A percentile compares a stretch with the other conserved stretches of the same genome.
Evolutionary conservation across 2,329 filamentous ascomycete genomes (phyloP).

Genomic region (Verticillium zaregamsianum): DNA sequence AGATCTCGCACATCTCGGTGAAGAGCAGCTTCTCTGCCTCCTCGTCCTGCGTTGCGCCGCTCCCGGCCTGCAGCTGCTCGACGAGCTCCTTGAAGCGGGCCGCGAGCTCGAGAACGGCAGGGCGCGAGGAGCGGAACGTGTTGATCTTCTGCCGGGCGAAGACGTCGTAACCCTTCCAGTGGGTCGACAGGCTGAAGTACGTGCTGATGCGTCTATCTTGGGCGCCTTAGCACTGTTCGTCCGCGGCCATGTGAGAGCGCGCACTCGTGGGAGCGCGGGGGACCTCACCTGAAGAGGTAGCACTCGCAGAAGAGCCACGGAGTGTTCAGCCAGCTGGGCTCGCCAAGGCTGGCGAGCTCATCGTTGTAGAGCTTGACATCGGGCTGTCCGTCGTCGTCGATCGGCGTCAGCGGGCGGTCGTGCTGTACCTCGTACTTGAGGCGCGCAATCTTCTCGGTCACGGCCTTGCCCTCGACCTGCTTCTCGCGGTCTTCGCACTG

Average conservation of each 20-base stretch:
- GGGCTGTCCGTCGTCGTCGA: constrained; percentile 69
- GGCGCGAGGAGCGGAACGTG: constrained; percentile 87
- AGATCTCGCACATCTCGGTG: constrained; percentile 91
- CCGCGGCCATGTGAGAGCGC: too few relatives aligned
- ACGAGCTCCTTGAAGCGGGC: constrained; percentile 73
- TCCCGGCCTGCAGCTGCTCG: constrained; percentile 54
- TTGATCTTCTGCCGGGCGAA: constrained; percentile 87
- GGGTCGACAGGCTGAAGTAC: constrained; percentile 68
- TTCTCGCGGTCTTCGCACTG: constrained; percentile 53
- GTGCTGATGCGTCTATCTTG: constrained; percentile 65
- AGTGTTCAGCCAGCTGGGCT: constrained; percentile 75
- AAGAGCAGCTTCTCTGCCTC: constrained; percentile 77
- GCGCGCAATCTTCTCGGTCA: constrained; percentile 72
- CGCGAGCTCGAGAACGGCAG: constrained; percentile 79
- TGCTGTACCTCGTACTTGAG: constrained; percentile 97
- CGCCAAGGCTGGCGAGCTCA: constrained; percentile 71
- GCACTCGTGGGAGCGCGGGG: too few relatives aligned
- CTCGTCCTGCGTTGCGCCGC: constrained; percentile 50
- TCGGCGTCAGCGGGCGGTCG: constrained; percentile 69
- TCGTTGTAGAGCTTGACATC: constrained; percentile 82
- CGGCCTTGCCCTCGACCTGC: constrained; percentile 73
- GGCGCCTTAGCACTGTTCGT: constrained; percentile 8
- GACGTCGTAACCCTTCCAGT: constrained; percentile 89
- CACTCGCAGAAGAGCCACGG: constrained; percentile 55
- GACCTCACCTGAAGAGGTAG: constrained; percentile 8